Evolutionary conservation across 768 basidiomycete species (phyloP).

Genomic region (Cystofilobasidium capitatum): DNA sequence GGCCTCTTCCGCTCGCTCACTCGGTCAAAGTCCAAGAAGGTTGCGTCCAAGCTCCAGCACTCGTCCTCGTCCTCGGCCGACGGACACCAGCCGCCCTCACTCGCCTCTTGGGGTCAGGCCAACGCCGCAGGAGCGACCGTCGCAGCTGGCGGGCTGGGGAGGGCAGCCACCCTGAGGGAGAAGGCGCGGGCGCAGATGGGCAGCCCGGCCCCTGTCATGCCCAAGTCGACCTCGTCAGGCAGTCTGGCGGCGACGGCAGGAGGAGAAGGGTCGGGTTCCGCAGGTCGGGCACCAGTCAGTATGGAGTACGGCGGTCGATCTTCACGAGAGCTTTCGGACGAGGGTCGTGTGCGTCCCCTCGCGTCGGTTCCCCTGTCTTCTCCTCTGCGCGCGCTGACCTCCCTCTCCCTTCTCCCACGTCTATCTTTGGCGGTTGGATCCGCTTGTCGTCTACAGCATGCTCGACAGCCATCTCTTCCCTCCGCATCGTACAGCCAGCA

Average conservation of each 20-base stretch:
- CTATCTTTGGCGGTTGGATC: too few species aligned
- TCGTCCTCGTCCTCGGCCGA: neutral
- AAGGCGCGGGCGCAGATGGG: constrained; percentile 1
- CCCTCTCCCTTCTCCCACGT: too few species aligned
- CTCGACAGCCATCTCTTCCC: too few species aligned
- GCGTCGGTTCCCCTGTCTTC: neutral
- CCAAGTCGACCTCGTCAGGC: neutral
- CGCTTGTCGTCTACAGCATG: too few species aligned
- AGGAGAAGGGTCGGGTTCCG: neutral
- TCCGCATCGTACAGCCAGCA: too few species aligned
- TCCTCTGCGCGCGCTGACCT: too few species aligned
- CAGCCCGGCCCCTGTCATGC: neutral
- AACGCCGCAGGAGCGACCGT: neutral
- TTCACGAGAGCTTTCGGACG: too few species aligned
- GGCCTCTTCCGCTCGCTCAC: constrained; percentile 2
- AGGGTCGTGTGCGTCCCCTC: neutral
- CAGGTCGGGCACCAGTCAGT: too few species aligned
- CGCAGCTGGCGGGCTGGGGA: neutral
- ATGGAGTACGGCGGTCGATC: too few species aligned
- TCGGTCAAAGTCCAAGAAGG: constrained; percentile 1
- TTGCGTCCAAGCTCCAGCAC: neutral
- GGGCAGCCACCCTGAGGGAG: neutral
- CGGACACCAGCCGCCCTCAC: constrained; percentile 1
- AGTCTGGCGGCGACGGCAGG: neutral
- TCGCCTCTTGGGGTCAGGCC: neutral